Percentiles rank a stretch among this genome's conserved stretches.
Evolutionary conservation across 345 rosid species (phyloP).

Genomic region (Lepidium africanum): DNA sequence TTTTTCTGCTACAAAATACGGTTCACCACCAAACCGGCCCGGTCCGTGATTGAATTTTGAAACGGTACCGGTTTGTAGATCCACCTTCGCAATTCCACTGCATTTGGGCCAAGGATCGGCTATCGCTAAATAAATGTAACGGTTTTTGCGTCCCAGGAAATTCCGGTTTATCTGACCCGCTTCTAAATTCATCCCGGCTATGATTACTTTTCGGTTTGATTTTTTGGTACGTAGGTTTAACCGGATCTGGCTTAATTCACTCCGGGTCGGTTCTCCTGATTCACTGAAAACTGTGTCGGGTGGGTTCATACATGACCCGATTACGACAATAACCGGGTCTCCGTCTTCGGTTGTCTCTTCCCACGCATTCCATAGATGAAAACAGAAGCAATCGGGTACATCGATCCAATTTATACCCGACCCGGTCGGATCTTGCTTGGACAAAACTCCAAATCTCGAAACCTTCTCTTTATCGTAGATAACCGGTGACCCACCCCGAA

Average conservation of each 20-base stretch:
- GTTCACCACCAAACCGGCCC: constrained; percentile 62
- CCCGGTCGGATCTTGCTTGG: constrained; percentile 32
- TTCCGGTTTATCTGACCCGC: constrained; percentile 49
- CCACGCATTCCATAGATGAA: constrained; percentile 83
- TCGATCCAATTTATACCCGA: constrained; percentile 48
- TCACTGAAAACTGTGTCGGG: constrained; percentile 62
- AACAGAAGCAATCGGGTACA: constrained; percentile 53
- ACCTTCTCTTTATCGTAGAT: constrained; percentile 37
- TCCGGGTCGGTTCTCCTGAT: constrained; percentile 18
- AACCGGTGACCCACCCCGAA: constrained; percentile 75
- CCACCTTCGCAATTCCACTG: constrained; percentile 59
- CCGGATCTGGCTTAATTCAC: constrained; percentile 46
- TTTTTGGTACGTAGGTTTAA: constrained; percentile 45
- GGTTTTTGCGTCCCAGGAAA: constrained; percentile 37
- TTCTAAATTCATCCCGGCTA: constrained; percentile 49
- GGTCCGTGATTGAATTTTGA: constrained; percentile 38
- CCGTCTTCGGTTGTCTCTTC: constrained; percentile 40
- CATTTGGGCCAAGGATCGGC: constrained; percentile 82
- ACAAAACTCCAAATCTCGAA: constrained; percentile 48
- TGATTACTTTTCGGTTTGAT: constrained; percentile 30
- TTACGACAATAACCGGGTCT: constrained; percentile 33
- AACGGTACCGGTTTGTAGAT: constrained; percentile 36
- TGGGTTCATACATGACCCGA: constrained; percentile 76
- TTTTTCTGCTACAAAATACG: constrained; percentile 35
- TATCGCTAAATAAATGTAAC: constrained; percentile 59